Conservation (phyloP, 306 rosid genomes). For the Pterocarpus santalinus region DNA sequence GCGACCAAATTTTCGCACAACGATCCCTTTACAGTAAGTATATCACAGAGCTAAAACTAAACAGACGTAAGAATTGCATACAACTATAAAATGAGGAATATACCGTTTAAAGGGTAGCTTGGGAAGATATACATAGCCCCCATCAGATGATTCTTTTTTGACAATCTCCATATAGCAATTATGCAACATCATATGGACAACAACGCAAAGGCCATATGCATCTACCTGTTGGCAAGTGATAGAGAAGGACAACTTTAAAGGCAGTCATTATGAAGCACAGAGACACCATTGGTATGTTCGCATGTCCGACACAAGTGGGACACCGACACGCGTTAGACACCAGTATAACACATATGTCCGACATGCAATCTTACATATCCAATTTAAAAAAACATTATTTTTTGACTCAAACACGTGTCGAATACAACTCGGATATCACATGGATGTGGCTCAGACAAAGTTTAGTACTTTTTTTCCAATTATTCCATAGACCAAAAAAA, state of each 20-base stretch:
- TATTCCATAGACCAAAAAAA: no score
- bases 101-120: slow-evolving; percentile 82
- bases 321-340: no score
- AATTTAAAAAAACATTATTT: no score
- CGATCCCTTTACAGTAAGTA: slow-evolving; percentile 27
- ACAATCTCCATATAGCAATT: slow-evolving; percentile 79
- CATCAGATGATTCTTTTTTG: slow-evolving; percentile 73
- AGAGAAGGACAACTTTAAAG: slow-evolving; percentile 27
- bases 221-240: slow-evolving; percentile 71
- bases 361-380: no score
- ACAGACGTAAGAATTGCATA: slow-evolving; percentile 35
- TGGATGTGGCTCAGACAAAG: no score
- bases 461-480: no score
- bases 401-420: no score
- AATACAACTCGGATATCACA: no score
- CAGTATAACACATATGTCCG: no score
- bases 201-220: slow-evolving; percentile 81
- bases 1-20: not conserved
- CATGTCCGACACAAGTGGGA: no score
- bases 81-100: slow-evolving; percentile 20
- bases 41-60: slow-evolving; percentile 14
- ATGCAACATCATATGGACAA: slow-evolving; percentile 87
- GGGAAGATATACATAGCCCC: slow-evolving; percentile 67
- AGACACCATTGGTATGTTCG: no score
- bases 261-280: not conserved